A percentile compares a stretch with the other conserved stretches of the same genome.
These are phyloP conservation scores for Penicillium sp. DNA, from an alignment of 2,329 filamentous ascomycete genomes.

Conservation along the genomic window DNA sequence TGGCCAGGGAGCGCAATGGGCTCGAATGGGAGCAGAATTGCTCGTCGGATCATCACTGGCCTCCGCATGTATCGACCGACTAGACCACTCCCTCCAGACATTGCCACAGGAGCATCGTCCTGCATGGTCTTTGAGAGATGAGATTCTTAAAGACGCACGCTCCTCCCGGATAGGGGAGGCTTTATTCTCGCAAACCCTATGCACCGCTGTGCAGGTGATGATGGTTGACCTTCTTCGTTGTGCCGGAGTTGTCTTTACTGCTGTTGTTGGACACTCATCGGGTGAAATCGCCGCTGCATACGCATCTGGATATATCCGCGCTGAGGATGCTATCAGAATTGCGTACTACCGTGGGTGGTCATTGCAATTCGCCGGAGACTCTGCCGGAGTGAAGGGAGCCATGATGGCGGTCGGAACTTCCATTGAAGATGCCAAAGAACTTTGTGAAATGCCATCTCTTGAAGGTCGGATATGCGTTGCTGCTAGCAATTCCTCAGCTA, in stretches of 20 bases:
- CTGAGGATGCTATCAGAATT: constrained; percentile 40
- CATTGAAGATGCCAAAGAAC: constrained; percentile 32
- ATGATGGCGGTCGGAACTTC: constrained; percentile 48
- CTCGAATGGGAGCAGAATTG: constrained; percentile 25
- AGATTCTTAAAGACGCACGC: constrained; percentile 11
- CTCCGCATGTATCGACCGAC: constrained; percentile 9
- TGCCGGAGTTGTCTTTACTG: constrained; percentile 32
- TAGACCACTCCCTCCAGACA: constrained; percentile 16
- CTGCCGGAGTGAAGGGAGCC: constrained; percentile 29
- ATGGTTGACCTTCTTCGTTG: constrained; percentile 24
- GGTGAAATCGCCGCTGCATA: constrained; percentile 51
- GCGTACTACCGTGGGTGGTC: constrained; percentile 45
- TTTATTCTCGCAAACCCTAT: constrained; percentile 22
- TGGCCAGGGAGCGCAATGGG: constrained; percentile 32
- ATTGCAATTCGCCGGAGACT: constrained; percentile 14
- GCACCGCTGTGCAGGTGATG: constrained; percentile 26
- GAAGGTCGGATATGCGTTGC: constrained; percentile 29
- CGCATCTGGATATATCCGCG: constrained; percentile 42
- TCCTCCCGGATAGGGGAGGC: constrained; percentile 18
- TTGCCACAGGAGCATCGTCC: constrained; percentile 22
- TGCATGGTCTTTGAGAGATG: constrained; percentile 17
- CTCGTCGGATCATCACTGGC: constrained; percentile 8
- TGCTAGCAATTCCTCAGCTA: constrained; percentile 38
- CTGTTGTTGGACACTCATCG: constrained; percentile 47
- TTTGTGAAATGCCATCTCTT: constrained; percentile 26